Evolutionary conservation across 495 filamentous ascomycete genomes (phyloP), one percentile per base, ranked within the genome.

Genomic region (Cercophora sp.): DNA sequence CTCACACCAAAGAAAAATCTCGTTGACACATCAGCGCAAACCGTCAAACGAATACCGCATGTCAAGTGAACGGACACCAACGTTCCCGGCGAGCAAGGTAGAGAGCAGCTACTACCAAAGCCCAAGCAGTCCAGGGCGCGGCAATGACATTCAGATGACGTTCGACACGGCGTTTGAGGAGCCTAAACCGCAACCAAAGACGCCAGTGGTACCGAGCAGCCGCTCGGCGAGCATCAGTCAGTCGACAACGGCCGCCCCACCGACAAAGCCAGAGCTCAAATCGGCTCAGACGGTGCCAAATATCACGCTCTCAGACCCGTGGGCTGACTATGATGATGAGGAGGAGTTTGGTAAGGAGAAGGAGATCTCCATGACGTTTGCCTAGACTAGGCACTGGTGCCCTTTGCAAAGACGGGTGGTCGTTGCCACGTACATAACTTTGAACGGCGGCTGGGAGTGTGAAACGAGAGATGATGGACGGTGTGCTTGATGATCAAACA

Each of bases 321-420:
- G 91, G 91, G 85, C 83, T 0, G 88, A 93, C 52, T 77, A 83
- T 46, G 86, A 86, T 18, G 88, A 92, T 49, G 80, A 85, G 40
- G 69, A 92, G 74, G 70, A 96, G 65, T 71, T 87, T 73, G 74
- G 89, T 64, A 67, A 79, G 60, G 74, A 83, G 65, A 77, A 92
- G 79, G 71, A 90, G 76, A 84, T 86, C 78, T 68, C 83, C 62
- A 69, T 87, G 75, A 84, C 91, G 76, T 81, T 93, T 89, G 81
- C 81, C 54, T 84, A 48, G 31, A 13, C 8, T n/a, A n/a, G n/a
- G n/a, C n/a, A n/a, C n/a, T n/a, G n/a, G n/a, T n/a, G n/a, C n/a
- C n/a, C n/a, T n/a, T n/a, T n/a, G n/a, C n/a, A n/a, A n/a, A n/a
- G n/a, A n/a, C n/a, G n/a, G n/a, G n/a, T n/a, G n/a, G n/a, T n/a